phyloP scores from a whole-genome alignment of 441 rosid genomes.

The Brassica hybrid region DNA sequence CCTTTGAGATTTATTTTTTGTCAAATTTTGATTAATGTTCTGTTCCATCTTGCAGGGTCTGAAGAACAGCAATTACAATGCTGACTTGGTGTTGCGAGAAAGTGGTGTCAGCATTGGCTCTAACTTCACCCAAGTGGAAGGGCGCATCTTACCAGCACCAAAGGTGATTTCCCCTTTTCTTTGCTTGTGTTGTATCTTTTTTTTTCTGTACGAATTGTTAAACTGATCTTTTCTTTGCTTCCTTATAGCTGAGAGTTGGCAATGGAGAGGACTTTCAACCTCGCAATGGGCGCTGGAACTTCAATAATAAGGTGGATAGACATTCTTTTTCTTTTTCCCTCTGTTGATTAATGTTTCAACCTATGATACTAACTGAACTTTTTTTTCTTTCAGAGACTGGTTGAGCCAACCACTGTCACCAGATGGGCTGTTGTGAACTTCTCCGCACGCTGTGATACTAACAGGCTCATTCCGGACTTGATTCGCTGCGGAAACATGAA shows the following conservation, averaged over 20 bases:
- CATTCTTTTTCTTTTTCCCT: neutral
- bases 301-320: constrained; percentile 54
- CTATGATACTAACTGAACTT: constrained; percentile 4
- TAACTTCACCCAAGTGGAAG: constrained; percentile 58
- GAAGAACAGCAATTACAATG: constrained; percentile 50
- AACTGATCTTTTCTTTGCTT: constrained; percentile 16
- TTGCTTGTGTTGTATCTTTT: neutral
- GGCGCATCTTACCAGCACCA: constrained; percentile 61
- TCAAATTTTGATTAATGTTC: neutral
- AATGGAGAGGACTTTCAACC: constrained; percentile 58
- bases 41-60: constrained; percentile 48
- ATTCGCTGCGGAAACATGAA: constrained; percentile 54
- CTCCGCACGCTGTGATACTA: constrained; percentile 58
- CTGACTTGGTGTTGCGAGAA: constrained; percentile 50
- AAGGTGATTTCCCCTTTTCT: constrained; percentile 40
- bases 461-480: constrained; percentile 44
- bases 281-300: constrained; percentile 68
- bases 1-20: neutral
- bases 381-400: constrained; percentile 46
- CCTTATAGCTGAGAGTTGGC: constrained; percentile 60
- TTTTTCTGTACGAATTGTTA: neutral
- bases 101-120: constrained; percentile 53
- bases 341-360: neutral
- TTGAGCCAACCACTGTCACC: constrained; percentile 51
- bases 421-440: constrained; percentile 68